Percentiles rank a stretch among this genome's conserved stretches.
These are phyloP conservation scores for Hydnum rufescens DNA, from an alignment of 768 basidiomycete species.

Conservation along the genomic window DNA sequence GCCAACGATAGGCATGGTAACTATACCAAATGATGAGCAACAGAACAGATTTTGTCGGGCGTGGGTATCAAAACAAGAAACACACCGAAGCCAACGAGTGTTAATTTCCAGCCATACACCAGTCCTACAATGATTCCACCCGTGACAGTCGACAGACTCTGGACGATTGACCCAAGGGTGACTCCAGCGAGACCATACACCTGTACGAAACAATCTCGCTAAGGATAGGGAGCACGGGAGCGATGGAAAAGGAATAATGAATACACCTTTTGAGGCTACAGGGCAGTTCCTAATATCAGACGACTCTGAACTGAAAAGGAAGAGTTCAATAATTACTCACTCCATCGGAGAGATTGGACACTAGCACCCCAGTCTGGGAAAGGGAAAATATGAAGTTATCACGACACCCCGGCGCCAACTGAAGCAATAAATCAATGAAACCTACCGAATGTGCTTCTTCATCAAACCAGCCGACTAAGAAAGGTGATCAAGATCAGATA, in stretches of 20 bases:
- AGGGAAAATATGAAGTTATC: conserved; percentile 2
- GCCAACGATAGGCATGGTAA: conserved; percentile 5
- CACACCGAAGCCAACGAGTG: conserved; percentile 22
- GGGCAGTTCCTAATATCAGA: no score
- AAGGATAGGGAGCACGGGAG: conserved; percentile 12
- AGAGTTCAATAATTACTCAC: neutral
- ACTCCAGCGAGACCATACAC: conserved; percentile 19
- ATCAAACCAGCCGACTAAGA: conserved; percentile 24
- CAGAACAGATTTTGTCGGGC: neutral
- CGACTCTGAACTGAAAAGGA: neutral
- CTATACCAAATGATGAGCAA: neutral
- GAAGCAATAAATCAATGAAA: neutral
- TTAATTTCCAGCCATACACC: conserved; percentile 14
- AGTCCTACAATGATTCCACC: conserved; percentile 23
- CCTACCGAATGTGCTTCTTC: conserved; percentile 18
- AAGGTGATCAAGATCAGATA: conserved; percentile 3
- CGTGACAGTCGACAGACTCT: conserved; percentile 14
- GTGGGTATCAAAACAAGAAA: no score
- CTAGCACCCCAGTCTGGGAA: conserved; percentile 24
- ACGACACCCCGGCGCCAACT: neutral
- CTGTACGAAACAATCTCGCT: conserved; percentile 7
- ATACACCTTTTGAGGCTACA: conserved; percentile 3
- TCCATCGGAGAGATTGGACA: conserved; percentile 19
- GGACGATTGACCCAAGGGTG: conserved; percentile 27
- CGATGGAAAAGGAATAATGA: neutral